Conservation (phyloP, 257 asterid genomes). For the Fraxinus quadrangulata region DNA sequence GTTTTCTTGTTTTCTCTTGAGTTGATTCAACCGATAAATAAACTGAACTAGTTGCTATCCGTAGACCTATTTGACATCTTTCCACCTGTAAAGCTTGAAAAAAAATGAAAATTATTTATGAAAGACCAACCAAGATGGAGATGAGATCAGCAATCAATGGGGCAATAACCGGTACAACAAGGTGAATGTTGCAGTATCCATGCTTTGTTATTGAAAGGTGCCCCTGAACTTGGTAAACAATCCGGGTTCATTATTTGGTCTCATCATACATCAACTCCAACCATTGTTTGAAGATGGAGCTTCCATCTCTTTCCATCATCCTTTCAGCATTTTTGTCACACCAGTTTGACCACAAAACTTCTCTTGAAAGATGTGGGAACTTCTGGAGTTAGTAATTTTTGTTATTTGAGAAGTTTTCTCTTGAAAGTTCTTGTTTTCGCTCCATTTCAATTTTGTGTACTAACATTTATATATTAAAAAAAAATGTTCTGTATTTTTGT, state of each 20-base stretch:
- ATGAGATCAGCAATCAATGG: neutral
- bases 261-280: neutral
- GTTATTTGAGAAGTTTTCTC: neutral
- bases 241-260: neutral
- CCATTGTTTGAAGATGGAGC: neutral
- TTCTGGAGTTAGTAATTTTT: neutral
- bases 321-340: neutral
- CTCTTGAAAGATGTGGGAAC: neutral
- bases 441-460: conserved; percentile 13
- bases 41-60: neutral
- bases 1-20: neutral
- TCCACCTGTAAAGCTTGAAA: neutral
- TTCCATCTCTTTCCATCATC: neutral
- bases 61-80: neutral
- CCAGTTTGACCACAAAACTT: neutral
- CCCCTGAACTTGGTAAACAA: neutral
- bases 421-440: neutral
- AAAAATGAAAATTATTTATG: neutral
- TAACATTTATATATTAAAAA: neutral
- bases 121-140: neutral
- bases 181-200: neutral
- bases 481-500: neutral
- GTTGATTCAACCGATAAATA: neutral
- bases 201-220: neutral
- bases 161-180: neutral